Evolutionary conservation across 192 early-diverging fungal species (phyloP), one percentile per base, ranked within the genome.

Genomic region (Kickxella alabastrina): DNA sequence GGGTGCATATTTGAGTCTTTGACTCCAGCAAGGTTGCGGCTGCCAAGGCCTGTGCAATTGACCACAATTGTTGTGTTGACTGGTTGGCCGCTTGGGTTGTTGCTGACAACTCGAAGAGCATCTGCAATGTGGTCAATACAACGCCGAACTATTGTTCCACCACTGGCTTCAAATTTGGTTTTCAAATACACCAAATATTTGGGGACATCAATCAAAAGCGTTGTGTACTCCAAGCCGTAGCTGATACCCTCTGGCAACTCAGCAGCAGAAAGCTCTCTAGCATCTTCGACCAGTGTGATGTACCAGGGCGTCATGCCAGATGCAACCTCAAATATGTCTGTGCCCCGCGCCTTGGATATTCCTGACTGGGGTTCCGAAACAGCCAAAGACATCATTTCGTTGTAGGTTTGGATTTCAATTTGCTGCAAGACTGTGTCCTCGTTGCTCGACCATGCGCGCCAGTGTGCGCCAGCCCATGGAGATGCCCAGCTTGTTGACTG

Each of bases 41-140:
- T 81, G 6, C 88, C 85, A 1, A 87, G 55, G 0, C 88, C 92
- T 0, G 89, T 84, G 57, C 92, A 93, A 54, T 93, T 93, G 43
- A 93, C 64, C 32, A 92, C 75, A 27, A 85, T 62, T 32, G 31
- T n/a, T n/a, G n/a, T n/a, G n/a, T n/a, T n/a, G n/a, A n/a, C n/a
- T n/a, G n/a, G n/a, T n/a, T n/a, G n/a, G n/a, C n/a, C n/a, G n/a
- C n/a, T n/a, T n/a, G n/a, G n/a, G n/a, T n/a, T 6, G 31, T 32
- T 12, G 6, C 31, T 32, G 6, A 32, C 6, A 32, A 32, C 31
- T 8, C 31, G 12, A 32, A 46, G 23, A 6, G 60, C 56, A 5
- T 62, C 70, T 9, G 23, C 7, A 29, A 75, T 63, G 14, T 64
- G 57, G 14, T 13, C 21, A 4, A 68, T 36, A 8, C 36, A 23